phyloP scores from a whole-genome alignment of 768 basidiomycete genomes.

The Lyophyllum semitale region DNA sequence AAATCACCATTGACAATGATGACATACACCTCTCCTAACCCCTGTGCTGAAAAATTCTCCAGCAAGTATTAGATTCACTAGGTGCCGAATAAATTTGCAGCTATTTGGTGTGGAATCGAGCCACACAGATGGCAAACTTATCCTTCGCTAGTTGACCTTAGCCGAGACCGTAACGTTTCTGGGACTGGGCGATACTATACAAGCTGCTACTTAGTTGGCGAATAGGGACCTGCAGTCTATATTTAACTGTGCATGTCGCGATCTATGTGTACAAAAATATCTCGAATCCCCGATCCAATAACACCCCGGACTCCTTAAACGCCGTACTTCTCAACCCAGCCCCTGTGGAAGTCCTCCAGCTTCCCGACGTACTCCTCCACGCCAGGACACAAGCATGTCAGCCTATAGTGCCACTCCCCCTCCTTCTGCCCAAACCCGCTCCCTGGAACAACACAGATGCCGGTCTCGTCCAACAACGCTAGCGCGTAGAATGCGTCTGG shows the following conservation, averaged over 20 bases:
- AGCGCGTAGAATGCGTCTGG: constrained; percentile 92
- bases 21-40: too few relatives aligned
- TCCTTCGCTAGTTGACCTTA: too few relatives aligned
- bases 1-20: too few relatives aligned
- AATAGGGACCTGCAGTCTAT: too few relatives aligned
- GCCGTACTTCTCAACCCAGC: constrained; percentile 29
- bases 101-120: too few relatives aligned
- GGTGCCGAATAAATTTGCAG: too few relatives aligned
- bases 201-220: too few relatives aligned
- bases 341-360: constrained; percentile 56
- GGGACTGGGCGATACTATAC: too few relatives aligned
- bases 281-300: background rate
- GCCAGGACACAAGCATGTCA: constrained; percentile 94
- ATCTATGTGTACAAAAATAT: background rate
- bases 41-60: too few relatives aligned
- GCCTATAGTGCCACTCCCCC: constrained; percentile 86
- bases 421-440: constrained; percentile 93
- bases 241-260: background rate
- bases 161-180: too few relatives aligned
- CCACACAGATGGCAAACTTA: too few relatives aligned
- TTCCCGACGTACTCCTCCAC: constrained; percentile 90
- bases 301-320: constrained; percentile 3
- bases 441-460: constrained; percentile 93
- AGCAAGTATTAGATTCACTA: too few relatives aligned
- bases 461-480: constrained; percentile 81